These are phyloP conservation scores for Amphicarpaea edgeworthii DNA, from an alignment of 306 rosid species.

Conservation along the genomic window DNA sequence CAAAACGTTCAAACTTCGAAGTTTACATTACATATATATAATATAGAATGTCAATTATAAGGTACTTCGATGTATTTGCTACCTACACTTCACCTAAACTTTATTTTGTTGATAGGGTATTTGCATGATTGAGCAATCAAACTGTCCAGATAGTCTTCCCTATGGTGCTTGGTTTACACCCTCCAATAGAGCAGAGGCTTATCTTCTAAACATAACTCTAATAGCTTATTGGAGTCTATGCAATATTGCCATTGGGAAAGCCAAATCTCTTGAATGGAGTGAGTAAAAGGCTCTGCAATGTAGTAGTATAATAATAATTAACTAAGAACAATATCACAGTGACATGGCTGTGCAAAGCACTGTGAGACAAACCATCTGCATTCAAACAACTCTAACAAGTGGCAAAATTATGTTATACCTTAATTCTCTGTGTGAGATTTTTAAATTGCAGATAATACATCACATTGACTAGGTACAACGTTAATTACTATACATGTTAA, in stretches of 20 bases:
- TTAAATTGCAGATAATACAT: constrained; percentile 8
- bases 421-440: background rate
- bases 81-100: constrained; percentile 32
- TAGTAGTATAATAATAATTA: background rate
- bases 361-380: constrained; percentile 44
- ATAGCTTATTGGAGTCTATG: constrained; percentile 33
- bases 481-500: constrained; percentile 15
- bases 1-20: constrained; percentile 23
- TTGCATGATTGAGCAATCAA: constrained; percentile 53
- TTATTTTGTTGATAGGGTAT: constrained; percentile 33
- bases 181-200: constrained; percentile 12
- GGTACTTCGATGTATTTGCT: constrained; percentile 22
- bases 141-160: constrained; percentile 31
- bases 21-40: constrained; percentile 2
- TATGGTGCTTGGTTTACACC: constrained; percentile 30
- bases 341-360: constrained; percentile 45
- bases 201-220: constrained; percentile 31
- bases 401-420: constrained; percentile 23
- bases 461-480: constrained; percentile 35
- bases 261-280: constrained; percentile 51
- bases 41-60: constrained; percentile 26
- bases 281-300: constrained; percentile 21
- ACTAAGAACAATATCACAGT: constrained; percentile 35
- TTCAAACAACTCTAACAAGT: constrained; percentile 43
- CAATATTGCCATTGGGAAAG: constrained; percentile 52